Conservation (phyloP, 257 asterid species). For the Coffea canephora region DNA sequence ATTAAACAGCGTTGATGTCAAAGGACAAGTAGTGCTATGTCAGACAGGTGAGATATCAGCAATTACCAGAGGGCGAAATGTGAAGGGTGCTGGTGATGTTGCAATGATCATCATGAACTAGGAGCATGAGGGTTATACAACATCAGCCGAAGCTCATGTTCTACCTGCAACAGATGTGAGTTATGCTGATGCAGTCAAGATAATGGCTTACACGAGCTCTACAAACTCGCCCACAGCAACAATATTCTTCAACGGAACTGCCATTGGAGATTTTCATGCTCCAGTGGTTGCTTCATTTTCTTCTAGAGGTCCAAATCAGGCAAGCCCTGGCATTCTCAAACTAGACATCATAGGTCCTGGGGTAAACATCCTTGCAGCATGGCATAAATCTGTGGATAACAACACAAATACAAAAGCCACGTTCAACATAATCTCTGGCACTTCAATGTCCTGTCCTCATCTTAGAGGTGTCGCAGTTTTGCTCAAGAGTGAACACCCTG, state of each 20-base stretch:
- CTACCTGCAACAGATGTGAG: slow-evolving; percentile 6
- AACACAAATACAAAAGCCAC: neutral
- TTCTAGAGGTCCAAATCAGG: slow-evolving; percentile 16
- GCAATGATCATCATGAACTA: slow-evolving; percentile 15
- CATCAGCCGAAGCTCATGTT: neutral
- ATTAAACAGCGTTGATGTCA: neutral
- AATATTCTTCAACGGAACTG: slow-evolving; percentile 11
- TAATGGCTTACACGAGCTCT: neutral
- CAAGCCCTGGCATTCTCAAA: slow-evolving; percentile 15
- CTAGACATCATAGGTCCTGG: slow-evolving; percentile 23
- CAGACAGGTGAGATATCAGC: neutral
- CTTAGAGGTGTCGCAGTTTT: slow-evolving; percentile 19
- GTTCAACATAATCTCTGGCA: slow-evolving; percentile 16
- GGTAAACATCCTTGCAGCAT: slow-evolving; percentile 23
- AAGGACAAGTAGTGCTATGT: slow-evolving; percentile 16
- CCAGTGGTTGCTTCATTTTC: slow-evolving; percentile 17
- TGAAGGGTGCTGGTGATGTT: slow-evolving; percentile 14
- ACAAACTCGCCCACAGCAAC: neutral
- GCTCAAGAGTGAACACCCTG: slow-evolving; percentile 21
- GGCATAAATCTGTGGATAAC: slow-evolving; percentile 12
- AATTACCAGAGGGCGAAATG: neutral
- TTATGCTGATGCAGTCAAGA: neutral
- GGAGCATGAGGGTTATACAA: neutral
- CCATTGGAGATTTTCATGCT: slow-evolving; percentile 9
- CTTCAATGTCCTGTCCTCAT: slow-evolving; percentile 24